Percentiles rank a stretch among this genome's conserved stretches.
phyloP scores from a whole-genome alignment of 2,329 filamentous ascomycete genomes.

The Daldinia sp. region DNA sequence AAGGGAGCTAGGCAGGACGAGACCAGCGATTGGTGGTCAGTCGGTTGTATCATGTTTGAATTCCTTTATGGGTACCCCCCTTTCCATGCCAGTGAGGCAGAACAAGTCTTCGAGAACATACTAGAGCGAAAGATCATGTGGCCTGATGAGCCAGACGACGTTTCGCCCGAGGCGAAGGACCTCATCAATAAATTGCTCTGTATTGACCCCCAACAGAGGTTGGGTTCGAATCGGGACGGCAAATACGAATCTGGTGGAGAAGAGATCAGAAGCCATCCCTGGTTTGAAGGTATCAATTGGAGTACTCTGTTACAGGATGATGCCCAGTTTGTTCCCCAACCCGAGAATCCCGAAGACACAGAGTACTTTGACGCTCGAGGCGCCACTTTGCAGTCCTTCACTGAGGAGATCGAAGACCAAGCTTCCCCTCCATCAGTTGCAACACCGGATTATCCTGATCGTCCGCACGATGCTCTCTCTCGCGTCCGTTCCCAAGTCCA shows the following conservation, averaged over 20 bases:
- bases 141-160: conserved; percentile 84
- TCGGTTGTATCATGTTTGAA: conserved; percentile 98
- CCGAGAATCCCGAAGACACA: conserved; percentile 95
- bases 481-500: conserved; percentile 80
- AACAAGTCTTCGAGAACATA: conserved; percentile 97
- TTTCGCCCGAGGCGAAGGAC: conserved; percentile 90
- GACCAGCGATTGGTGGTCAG: conserved; percentile 99
- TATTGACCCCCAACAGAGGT: conserved; percentile 80
- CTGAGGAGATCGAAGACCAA: conserved; percentile 94
- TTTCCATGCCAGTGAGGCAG: conserved; percentile 90
- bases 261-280: conserved; percentile 89
- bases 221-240: conserved; percentile 88
- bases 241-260: conserved; percentile 86
- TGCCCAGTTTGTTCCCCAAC: conserved; percentile 92
- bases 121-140: conserved; percentile 89
- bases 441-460: conserved; percentile 82
- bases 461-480: conserved; percentile 94
- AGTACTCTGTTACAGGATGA: conserved; percentile 92
- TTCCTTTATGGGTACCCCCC: conserved; percentile 94
- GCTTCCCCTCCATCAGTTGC: conserved; percentile 78
- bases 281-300: conserved; percentile 92
- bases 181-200: conserved; percentile 93
- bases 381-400: conserved; percentile 90
- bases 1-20: conserved; percentile 96
- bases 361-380: conserved; percentile 97